Evolutionary conservation across 805 yeast genomes (phyloP), one percentile per base, ranked within the genome.

Genomic region (Candida jianshihensis): DNA sequence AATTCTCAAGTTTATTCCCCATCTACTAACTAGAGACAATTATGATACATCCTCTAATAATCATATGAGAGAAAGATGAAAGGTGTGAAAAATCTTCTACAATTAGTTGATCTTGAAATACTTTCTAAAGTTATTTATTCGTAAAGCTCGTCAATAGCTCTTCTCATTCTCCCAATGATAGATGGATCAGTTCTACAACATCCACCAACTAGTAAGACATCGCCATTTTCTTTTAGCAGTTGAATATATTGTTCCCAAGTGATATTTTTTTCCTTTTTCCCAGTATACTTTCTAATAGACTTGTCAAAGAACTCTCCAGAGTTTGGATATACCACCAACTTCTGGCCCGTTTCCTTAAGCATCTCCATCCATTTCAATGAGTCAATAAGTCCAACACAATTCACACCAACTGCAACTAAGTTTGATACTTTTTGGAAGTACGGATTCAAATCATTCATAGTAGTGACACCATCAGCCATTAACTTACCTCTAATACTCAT

Each of bases 351-450:
- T 33, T 11, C 31, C 31, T 48, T 43, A 34, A 71, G 44, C 15
- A 51, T 56, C 13, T 44, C 38, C 18, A 78, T 49, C 26, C 74
- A 67, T 3, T 50, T 53, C 0, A 55, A 41, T 2, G 78, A 68
- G 14, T 51, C 45, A 12, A 55, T 48, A 36, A 66, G 66, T 21
- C 73, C 68, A 33, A 78, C 71, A 54, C 94, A 83, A 49, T 84
- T 84, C 39, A 75, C 71, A 1, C 92, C 92, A 17, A 78, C 49
- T 0, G 75, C 75, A 4, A 73, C 24, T 31, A 73, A 56, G 33
- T 59, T 50, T 9, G 44, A 53, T 26, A 41, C 35, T 27, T 46
- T 33, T 47, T 38, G 24, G 26, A 47, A 40, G 31, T 50, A 51
- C 4, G 58, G 59, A 2, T 37, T 40, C 35, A 73, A 37, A 1